A percentile compares a stretch with the other conserved stretches of the same genome.
Conservation (phyloP, 202 grass and related monocot species). For the Musa balbisiana region DNA sequence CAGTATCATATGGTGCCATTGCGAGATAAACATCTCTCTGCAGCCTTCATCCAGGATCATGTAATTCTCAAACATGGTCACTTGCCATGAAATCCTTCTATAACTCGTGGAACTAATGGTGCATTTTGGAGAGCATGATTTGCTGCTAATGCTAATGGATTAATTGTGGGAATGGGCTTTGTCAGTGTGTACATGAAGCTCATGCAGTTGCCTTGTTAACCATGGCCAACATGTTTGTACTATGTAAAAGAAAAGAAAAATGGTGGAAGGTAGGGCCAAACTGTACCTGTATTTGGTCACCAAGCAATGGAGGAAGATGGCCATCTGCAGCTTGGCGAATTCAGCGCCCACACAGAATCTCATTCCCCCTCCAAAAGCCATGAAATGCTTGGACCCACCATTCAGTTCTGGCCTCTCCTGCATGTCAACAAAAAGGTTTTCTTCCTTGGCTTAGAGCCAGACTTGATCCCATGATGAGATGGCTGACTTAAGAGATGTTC, state of each 20-base stretch:
- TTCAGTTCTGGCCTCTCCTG: constrained; percentile 47
- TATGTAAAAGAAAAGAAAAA: background rate
- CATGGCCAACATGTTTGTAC: too few species aligned
- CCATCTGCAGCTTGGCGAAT: constrained; percentile 62
- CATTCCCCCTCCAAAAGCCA: constrained; percentile 68
- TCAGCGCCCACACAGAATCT: constrained; percentile 66
- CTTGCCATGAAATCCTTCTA: too few species aligned
- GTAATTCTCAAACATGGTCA: too few species aligned
- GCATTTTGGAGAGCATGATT: too few species aligned
- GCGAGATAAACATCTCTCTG: background rate
- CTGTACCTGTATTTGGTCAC: constrained; percentile 65
- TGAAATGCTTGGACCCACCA: constrained; percentile 61
- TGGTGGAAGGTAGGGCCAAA: background rate
- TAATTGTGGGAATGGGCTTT: too few species aligned
- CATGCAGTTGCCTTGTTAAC: too few species aligned
- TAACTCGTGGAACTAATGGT: background rate
- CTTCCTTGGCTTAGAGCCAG: background rate
- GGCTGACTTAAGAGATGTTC: background rate
- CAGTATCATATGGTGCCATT: background rate
- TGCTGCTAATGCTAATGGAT: too few species aligned
- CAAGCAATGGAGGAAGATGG: constrained; percentile 61
- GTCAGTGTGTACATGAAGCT: too few species aligned
- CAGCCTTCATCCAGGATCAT: too few species aligned
- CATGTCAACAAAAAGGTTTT: background rate
- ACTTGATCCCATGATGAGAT: background rate